These are phyloP conservation scores for Hygrophila difformis DNA, from an alignment of 257 asterid genomes.

Conservation along the genomic window DNA sequence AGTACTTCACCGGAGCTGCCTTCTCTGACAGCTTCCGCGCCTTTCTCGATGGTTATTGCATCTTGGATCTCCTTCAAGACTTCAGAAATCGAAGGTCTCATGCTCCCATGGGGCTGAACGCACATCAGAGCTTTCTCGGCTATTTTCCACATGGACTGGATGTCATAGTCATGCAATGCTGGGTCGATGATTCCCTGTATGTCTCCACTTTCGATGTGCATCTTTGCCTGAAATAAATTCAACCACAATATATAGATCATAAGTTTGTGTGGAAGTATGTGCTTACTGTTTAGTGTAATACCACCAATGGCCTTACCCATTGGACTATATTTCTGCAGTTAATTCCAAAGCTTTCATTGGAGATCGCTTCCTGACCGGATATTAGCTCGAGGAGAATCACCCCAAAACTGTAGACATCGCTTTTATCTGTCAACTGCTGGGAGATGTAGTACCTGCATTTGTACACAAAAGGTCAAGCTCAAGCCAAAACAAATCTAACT, in stretches of 20 bases:
- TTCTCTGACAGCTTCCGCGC: slow-evolving; percentile 53
- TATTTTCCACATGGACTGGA: slow-evolving; percentile 98
- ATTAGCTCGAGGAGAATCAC: slow-evolving; percentile 92
- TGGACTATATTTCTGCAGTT: slow-evolving; percentile 94
- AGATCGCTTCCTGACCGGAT: slow-evolving; percentile 97
- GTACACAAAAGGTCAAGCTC: too few relatives aligned
- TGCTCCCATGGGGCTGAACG: slow-evolving; percentile 88
- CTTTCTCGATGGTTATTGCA: slow-evolving; percentile 66
- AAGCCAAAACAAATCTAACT: too few relatives aligned
- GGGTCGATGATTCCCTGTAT: slow-evolving; percentile 96
- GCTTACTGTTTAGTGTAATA: too few relatives aligned
- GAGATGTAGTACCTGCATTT: slow-evolving; percentile 89
- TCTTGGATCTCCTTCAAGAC: slow-evolving; percentile 92
- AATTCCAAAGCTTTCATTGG: slow-evolving; percentile 72
- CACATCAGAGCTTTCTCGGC: slow-evolving; percentile 98
- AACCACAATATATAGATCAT: neutral
- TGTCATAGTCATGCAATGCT: slow-evolving; percentile 54
- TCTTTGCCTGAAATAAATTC: slow-evolving; percentile 51
- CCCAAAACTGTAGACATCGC: slow-evolving; percentile 93
- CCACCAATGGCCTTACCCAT: slow-evolving; percentile 47
- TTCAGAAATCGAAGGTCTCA: slow-evolving; percentile 93
- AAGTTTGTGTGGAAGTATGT: too few relatives aligned
- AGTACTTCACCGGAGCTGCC: slow-evolving; percentile 82
- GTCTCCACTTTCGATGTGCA: slow-evolving; percentile 92
- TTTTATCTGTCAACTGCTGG: slow-evolving; percentile 95